Percentiles rank a stretch among this genome's conserved stretches.
phyloP scores from a whole-genome alignment of 78 protist species.

The Bodo saltans region DNA sequence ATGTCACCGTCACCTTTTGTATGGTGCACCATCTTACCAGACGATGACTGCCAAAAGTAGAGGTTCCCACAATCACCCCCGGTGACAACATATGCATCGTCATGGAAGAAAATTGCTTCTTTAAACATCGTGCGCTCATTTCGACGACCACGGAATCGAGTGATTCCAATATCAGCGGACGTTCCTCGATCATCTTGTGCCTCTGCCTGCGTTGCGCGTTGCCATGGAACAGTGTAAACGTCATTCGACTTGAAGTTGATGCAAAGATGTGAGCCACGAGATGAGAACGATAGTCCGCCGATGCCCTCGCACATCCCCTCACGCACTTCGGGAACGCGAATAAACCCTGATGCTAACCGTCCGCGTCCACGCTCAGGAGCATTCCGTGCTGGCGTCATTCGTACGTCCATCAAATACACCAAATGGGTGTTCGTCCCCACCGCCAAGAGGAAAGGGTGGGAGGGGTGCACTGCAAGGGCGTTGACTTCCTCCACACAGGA shows the following conservation, averaged over 20 bases:
- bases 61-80: slow-evolving; percentile 34
- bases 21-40: neutral
- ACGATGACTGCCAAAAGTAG: neutral
- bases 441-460: neutral
- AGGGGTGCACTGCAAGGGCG: neutral
- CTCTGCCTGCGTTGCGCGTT: too few relatives aligned
- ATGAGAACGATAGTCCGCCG: neutral
- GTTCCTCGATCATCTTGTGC: too few relatives aligned
- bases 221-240: too few relatives aligned
- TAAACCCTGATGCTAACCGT: too few relatives aligned
- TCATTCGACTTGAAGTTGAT: neutral
- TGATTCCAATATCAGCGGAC: too few relatives aligned
- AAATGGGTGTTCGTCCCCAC: neutral
- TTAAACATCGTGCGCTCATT: slow-evolving; percentile 25
- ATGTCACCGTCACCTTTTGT: neutral
- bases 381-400: neutral
- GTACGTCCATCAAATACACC: neutral
- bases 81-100: slow-evolving; percentile 1
- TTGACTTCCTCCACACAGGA: neutral
- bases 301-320: neutral
- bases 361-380: neutral
- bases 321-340: too few relatives aligned
- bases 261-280: neutral
- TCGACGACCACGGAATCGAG: neutral
- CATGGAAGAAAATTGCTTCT: neutral